A percentile compares a stretch with the other conserved stretches of the same genome.
These are phyloP conservation scores for Mycoemilia scoparia DNA, from an alignment of 192 early-diverging fungal genomes.

Conservation along the genomic window DNA sequence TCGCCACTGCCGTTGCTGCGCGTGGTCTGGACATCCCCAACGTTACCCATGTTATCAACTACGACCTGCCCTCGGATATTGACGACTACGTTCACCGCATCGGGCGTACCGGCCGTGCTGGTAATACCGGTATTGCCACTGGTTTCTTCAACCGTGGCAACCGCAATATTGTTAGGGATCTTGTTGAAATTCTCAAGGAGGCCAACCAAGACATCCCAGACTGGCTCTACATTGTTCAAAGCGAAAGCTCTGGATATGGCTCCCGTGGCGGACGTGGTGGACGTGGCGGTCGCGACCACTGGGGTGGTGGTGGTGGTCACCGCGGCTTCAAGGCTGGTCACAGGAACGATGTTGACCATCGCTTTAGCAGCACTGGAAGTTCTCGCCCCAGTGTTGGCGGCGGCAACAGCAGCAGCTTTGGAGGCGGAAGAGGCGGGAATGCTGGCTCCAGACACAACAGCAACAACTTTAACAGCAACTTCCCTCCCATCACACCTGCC, in stretches of 20 bases:
- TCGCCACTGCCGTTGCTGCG: slow-evolving; percentile 93
- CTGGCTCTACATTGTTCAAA: slow-evolving; percentile 56
- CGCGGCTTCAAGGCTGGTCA: slow-evolving; percentile 9
- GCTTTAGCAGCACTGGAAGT: not conserved
- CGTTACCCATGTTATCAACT: slow-evolving; percentile 78
- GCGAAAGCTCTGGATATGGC: slow-evolving; percentile 33
- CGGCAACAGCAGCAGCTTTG: slow-evolving; percentile 4
- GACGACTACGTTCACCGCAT: slow-evolving; percentile 99
- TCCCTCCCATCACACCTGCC: slow-evolving; percentile 10
- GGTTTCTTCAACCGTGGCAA: slow-evolving; percentile 86
- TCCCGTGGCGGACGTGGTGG: slow-evolving; percentile 42
- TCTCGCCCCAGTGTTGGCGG: slow-evolving; percentile 12
- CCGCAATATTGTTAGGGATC: slow-evolving; percentile 63
- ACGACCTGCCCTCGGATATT: slow-evolving; percentile 86
- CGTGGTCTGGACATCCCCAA: slow-evolving; percentile 85
- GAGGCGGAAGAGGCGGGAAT: slow-evolving; percentile 3
- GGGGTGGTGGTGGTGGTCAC: slow-evolving; percentile 18
- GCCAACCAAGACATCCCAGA: slow-evolving; percentile 84
- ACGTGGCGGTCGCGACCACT: slow-evolving; percentile 13
- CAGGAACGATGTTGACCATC: too few relatives aligned
- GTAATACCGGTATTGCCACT: slow-evolving; percentile 80
- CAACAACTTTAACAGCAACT: slow-evolving; percentile 9
- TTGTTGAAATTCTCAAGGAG: slow-evolving; percentile 77
- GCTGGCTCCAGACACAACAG: slow-evolving; percentile 2
- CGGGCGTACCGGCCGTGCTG: slow-evolving; percentile 94